Evolutionary conservation across 345 rosid genomes (phyloP).

Genomic region (Physaria fendleri): DNA sequence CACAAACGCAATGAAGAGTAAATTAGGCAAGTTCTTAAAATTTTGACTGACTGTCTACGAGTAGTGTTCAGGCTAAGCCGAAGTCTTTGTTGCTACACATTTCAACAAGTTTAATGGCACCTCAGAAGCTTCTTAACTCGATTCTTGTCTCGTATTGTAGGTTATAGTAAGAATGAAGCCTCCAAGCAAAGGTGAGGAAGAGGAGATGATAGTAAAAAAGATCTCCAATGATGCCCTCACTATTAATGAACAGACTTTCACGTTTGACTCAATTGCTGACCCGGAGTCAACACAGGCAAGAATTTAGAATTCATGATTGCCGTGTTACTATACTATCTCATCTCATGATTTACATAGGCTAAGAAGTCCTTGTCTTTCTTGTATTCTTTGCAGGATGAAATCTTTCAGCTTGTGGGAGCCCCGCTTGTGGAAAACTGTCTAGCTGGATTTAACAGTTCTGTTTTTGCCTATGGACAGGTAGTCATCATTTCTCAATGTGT

Average conservation of each 20-base stretch:
- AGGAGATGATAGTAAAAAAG: slow-evolving; percentile 65
- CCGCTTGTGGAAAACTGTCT: slow-evolving; percentile 95
- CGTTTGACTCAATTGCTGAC: slow-evolving; percentile 83
- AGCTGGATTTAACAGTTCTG: slow-evolving; percentile 96
- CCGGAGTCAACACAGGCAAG: slow-evolving; percentile 68
- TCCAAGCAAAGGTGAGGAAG: slow-evolving; percentile 61
- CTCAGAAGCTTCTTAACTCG: background rate
- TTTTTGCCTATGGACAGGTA: slow-evolving; percentile 99
- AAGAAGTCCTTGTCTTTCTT: background rate
- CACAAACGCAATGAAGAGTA: background rate
- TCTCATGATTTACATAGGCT: background rate
- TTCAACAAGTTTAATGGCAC: background rate
- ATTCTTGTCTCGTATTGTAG: slow-evolving; percentile 29
- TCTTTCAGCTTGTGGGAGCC: slow-evolving; percentile 78
- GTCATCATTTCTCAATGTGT: background rate
- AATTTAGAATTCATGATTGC: background rate
- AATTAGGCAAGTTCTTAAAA: background rate
- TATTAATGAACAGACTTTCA: slow-evolving; percentile 73
- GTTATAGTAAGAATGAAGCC: slow-evolving; percentile 93
- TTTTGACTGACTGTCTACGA: background rate
- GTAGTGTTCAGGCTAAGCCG: background rate
- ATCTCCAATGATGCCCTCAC: slow-evolving; percentile 50
- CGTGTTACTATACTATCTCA: background rate
- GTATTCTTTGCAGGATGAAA: slow-evolving; percentile 48
- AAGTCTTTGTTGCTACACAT: background rate